Evolutionary conservation across 805 yeast genomes (phyloP), one percentile per base, ranked within the genome.

Genomic region (Yamadazyma nakazawae): DNA sequence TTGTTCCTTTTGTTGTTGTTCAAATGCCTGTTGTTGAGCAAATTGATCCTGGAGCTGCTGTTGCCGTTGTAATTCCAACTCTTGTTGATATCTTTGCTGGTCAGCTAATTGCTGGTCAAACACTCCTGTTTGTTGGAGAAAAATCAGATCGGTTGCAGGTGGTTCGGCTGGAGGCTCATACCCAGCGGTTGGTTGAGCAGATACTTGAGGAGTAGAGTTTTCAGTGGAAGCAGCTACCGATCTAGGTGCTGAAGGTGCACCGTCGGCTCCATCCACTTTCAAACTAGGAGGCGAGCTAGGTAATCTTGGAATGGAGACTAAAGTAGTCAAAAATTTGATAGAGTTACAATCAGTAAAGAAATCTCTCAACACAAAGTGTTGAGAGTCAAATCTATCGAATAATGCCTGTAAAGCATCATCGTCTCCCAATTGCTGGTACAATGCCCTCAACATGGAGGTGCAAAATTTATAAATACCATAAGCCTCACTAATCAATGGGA

Each of bases 261-360:
- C 28, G 2, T 43, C 46, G 4, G 19, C 40, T 24, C 35, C 42
- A 32, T 35, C 46, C 40, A 77, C 84, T 41, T 67, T 65, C 50
- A 85, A 70, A 48, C 79, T 76, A 8, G 92, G 92, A 5, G 89
- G 78, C 34, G 72, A 76, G 49, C 65, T 63, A 0, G 82, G 74
- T 48, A 85, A 70, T 53, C 81, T 78, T 25, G 96, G 96, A 53
- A 88, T 82, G 1, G 89, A 84, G 40, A 91, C 84, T 61, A 91
- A 76, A 31, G 91, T 79, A 2, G 95, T 81, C 58, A 91, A 75
- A 57, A 84, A 88, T 61, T 85, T 85, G 51, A 92, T 80, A 0
- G 92, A 80, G 6, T 92, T 85, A 62, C 96, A 89, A 57, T 91
- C 97, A 21, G 92, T 87, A 67, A 88, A 92, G 56, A 92, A 89